A percentile compares a stretch with the other conserved stretches of the same genome.
These are phyloP conservation scores for Aegilops umbellulata DNA, from an alignment of 176 grass and related monocot species.

Conservation along the genomic window DNA sequence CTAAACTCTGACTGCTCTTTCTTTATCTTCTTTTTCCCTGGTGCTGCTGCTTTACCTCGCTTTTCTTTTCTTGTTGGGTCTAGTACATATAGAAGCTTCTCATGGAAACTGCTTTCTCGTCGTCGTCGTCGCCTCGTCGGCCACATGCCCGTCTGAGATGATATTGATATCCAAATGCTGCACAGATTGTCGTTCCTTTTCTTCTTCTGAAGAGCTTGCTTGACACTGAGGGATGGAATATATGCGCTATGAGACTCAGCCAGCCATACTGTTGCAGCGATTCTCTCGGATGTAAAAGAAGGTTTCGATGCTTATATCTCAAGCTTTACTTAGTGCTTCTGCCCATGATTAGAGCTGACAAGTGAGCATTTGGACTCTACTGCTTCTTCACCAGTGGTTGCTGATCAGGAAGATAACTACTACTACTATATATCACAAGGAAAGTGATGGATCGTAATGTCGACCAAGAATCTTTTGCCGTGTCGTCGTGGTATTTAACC, in stretches of 20 bases:
- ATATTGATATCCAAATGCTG: not conserved
- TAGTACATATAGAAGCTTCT: slow-evolving; percentile 32
- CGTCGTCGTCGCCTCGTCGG: not conserved
- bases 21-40: slow-evolving; percentile 32
- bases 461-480: not conserved
- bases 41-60: slow-evolving; percentile 20
- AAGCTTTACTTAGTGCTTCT: not conserved
- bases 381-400: not conserved
- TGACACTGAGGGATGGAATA: slow-evolving; percentile 56
- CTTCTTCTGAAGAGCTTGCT: slow-evolving; percentile 43
- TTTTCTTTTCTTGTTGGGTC: no score
- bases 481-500: not conserved
- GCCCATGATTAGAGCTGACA: not conserved
- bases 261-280: not conserved
- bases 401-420: not conserved
- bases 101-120: not conserved
- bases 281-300: no score
- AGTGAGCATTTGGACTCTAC: not conserved
- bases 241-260: slow-evolving; percentile 17
- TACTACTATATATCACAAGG: no score
- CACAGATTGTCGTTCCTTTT: not conserved
- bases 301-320: not conserved
- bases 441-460: slow-evolving; percentile 7
- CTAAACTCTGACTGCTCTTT: slow-evolving; percentile 33
- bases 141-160: slow-evolving; percentile 7